Evolutionary conservation across 169 alveolate species (phyloP).

Genomic region (Plasmodium vivax): DNA sequence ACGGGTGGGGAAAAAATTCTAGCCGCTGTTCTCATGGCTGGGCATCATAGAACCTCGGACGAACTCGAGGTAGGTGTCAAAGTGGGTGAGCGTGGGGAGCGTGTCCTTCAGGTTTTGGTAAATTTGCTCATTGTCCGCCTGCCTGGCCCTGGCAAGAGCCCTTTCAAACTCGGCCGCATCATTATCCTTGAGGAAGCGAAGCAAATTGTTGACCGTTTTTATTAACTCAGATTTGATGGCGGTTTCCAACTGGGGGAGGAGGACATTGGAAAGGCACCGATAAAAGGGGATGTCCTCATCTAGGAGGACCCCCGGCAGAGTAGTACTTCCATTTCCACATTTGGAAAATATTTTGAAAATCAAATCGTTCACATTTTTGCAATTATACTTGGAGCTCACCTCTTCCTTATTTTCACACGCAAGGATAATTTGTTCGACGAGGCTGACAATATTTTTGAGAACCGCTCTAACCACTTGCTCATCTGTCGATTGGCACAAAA

Average conservation of each 20-base stretch:
- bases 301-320: neutral
- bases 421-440: slow-evolving; percentile 13
- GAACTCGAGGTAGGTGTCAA: slow-evolving; percentile 45
- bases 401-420: slow-evolving; percentile 5
- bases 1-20: neutral
- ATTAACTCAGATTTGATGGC: slow-evolving; percentile 33
- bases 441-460: slow-evolving; percentile 4
- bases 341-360: neutral
- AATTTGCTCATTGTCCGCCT: slow-evolving; percentile 18
- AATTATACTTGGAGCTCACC: neutral
- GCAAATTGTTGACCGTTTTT: slow-evolving; percentile 13
- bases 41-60: neutral
- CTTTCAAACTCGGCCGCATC: slow-evolving; percentile 14
- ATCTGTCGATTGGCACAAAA: slow-evolving; percentile 17
- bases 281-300: slow-evolving; percentile 16
- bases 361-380: slow-evolving; percentile 30
- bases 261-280: neutral
- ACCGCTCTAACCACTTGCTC: slow-evolving; percentile 27
- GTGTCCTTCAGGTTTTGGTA: slow-evolving; percentile 9
- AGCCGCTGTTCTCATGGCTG: neutral
- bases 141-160: neutral
- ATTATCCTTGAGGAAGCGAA: slow-evolving; percentile 16
- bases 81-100: slow-evolving; percentile 29
- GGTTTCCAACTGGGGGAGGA: slow-evolving; percentile 29
- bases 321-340: neutral